Evolutionary conservation across 2,329 filamentous ascomycete species (phyloP).

Genomic region (Microsporum ferrugineum): DNA sequence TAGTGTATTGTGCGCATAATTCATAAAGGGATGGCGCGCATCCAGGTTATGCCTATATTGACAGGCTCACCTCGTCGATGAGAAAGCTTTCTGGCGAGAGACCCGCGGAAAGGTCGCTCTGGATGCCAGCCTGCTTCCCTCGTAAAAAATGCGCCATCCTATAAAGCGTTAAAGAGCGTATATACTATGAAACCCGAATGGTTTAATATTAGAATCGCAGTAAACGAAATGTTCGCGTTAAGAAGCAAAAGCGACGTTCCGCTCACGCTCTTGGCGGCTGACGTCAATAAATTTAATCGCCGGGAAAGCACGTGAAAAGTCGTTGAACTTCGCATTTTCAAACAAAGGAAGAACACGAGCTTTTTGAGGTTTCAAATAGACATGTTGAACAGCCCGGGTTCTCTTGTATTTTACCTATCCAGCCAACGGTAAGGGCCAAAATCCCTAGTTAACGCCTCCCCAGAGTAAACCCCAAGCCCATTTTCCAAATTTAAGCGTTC

Average conservation of each 20-base stretch:
- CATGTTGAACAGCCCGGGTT: not conserved
- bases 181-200: not conserved
- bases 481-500: not conserved
- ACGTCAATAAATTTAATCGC: not conserved
- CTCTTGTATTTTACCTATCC: not conserved
- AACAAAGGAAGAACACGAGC: not conserved
- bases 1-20: not conserved
- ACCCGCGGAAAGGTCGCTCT: constrained; percentile 76
- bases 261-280: not conserved
- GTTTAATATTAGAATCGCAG: not conserved
- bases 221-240: not conserved
- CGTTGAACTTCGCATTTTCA: not conserved
- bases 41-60: not conserved
- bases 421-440: not conserved
- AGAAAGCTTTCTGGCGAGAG: constrained; percentile 67
- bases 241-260: not conserved
- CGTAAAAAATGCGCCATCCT: constrained; percentile 76
- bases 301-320: not conserved
- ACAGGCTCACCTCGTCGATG: constrained; percentile 58
- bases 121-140: constrained; percentile 86
- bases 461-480: not conserved
- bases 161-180: not conserved
- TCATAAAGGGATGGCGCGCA: constrained; percentile 15
- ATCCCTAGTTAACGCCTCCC: not conserved
- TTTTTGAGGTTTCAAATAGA: not conserved